These are phyloP conservation scores for Fagopyrum homotropicum DNA, from an alignment of 148 eudicot genomes.

Conservation along the genomic window DNA sequence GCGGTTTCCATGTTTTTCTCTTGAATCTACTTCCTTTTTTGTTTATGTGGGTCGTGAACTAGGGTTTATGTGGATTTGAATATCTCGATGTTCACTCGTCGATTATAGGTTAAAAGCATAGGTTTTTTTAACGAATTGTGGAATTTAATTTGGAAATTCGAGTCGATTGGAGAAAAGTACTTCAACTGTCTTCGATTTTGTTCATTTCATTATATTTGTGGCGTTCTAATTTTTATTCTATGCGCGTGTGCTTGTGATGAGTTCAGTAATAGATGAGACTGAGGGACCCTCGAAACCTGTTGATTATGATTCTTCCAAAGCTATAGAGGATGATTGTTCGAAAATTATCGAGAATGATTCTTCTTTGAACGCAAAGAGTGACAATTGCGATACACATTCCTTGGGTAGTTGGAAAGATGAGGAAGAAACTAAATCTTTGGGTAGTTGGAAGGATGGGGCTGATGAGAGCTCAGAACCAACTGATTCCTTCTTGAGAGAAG, in stretches of 20 bases:
- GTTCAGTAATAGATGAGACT: constrained; percentile 23
- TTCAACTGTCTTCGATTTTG: background rate
- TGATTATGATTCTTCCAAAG: constrained; percentile 13
- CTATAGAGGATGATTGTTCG: constrained; percentile 12
- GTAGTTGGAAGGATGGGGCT: constrained; percentile 47
- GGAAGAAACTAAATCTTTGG: constrained; percentile 37
- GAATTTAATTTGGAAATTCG: background rate
- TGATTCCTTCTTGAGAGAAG: constrained; percentile 25
- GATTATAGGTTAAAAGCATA: background rate
- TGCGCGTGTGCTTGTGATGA: constrained; percentile 6
- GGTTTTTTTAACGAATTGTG: background rate
- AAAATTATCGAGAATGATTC: constrained; percentile 14
- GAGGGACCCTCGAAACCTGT: constrained; percentile 16
- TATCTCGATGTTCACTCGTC: background rate
- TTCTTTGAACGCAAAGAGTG: constrained; percentile 16
- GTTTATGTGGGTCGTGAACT: background rate
- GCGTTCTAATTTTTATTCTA: background rate
- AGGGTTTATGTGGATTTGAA: background rate
- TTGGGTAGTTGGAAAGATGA: constrained; percentile 52
- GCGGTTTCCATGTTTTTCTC: background rate
- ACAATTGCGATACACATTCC: constrained; percentile 39
- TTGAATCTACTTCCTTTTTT: background rate
- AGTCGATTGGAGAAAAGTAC: background rate
- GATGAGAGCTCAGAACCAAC: constrained; percentile 21
- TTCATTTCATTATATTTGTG: background rate